Base-by-base conservation (phyloP, 2,329 filamentous ascomycete genomes). In the Beauveria caledonica region DNA sequence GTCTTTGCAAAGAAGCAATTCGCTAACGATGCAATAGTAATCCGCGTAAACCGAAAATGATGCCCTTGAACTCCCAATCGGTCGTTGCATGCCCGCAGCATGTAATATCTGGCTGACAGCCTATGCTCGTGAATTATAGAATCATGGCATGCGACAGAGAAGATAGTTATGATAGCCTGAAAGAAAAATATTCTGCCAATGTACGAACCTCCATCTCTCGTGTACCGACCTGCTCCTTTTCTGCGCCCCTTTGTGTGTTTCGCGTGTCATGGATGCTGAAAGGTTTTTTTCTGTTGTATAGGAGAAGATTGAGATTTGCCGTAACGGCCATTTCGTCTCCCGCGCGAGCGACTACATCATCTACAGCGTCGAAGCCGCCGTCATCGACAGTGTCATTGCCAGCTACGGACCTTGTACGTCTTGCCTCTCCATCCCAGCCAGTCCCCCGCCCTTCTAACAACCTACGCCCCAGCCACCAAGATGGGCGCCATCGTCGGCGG, bases 271-370 rank as follows among this genome's bases (percentile, higher is more conserved):
- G 44, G 62, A 68, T 76, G 76, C 80, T 83, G 80, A 84, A 79
- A 77, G 67, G 71, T 77, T 78, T 8, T 42, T 23, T 48, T 21
- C 86, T 92, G 59, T 33, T 46, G 51, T 53, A 53, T 67, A 69
- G 93, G 87, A 83, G 72, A 86, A 86, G 79, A 80, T 99, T 80
- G 86, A 89, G 75, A 94, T 99, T 69, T 86, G 93, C 73, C 87
- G 85, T 73, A 96, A 96, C 83, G 95, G 95, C 68, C 92, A 97
- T 78, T 83, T 93, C 73, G 94, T 99, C 68, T 97, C 94, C 68
- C 87, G 94, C 77, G 86, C 87, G 75, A 97, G 92, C 86, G 93
- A 97, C 81, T 97, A 92, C 75, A 96, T 97, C 77, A 92, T 99
- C 72, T 99, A 99, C 82, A 96, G 89, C 76, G 94, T 99, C 74